Conservation (phyloP, 352 stramenopile genomes). For the Stramenopiles sp. region DNA sequence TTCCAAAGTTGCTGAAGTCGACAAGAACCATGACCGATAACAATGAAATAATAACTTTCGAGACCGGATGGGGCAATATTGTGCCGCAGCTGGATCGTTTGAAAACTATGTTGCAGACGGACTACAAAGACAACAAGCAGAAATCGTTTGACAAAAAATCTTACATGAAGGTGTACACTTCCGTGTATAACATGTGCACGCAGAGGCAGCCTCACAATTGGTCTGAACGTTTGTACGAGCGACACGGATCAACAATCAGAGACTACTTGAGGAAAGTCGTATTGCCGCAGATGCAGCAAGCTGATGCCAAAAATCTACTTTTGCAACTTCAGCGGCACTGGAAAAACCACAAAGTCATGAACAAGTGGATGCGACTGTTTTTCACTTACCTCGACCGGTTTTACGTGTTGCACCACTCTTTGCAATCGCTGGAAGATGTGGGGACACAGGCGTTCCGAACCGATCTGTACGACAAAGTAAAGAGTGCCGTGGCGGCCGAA, state of each 20-base stretch:
- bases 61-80: neutral
- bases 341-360: slow-evolving; percentile 99
- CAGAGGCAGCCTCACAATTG: slow-evolving; percentile 97
- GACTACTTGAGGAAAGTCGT: slow-evolving; percentile 66
- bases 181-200: slow-evolving; percentile 96
- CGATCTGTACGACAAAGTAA: slow-evolving; percentile 59
- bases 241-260: slow-evolving; percentile 72
- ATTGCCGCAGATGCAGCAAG: slow-evolving; percentile 53
- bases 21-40: too few species aligned
- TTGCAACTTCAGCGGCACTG: slow-evolving; percentile 86
- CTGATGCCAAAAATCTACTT: slow-evolving; percentile 81
- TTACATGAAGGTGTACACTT: neutral
- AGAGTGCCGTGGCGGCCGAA: slow-evolving; percentile 38
- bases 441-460: slow-evolving; percentile 54
- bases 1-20: too few species aligned
- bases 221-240: slow-evolving; percentile 92
- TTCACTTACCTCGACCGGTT: slow-evolving; percentile 99
- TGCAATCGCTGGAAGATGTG: slow-evolving; percentile 79
- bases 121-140: neutral
- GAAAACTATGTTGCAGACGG: neutral
- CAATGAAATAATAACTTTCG: neutral
- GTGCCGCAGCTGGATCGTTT: neutral
- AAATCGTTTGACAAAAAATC: neutral
- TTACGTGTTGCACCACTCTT: slow-evolving; percentile 88
- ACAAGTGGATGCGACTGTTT: slow-evolving; percentile 98